Percentiles rank a stretch among this genome's conserved stretches.
Evolutionary conservation across 2,329 filamentous ascomycete genomes (phyloP).

Genomic region (Trichoderma sp.): DNA sequence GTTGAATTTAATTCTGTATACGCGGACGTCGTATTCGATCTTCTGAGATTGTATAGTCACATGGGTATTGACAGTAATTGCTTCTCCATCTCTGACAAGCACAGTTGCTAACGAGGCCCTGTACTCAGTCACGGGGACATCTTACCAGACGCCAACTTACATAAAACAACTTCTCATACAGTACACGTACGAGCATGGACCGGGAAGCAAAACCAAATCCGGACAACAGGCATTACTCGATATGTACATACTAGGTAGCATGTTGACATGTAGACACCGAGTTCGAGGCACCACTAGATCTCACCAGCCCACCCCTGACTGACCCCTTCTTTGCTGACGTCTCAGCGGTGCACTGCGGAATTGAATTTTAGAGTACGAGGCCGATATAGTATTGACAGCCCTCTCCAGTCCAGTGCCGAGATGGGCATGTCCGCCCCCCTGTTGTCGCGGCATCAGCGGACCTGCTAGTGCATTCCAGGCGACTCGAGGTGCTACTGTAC

Average conservation of each 20-base stretch:
- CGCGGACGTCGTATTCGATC: no score
- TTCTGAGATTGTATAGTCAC: no score
- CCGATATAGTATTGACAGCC: no score
- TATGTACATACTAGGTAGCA: neutral
- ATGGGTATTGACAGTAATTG: no score
- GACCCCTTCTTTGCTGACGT: neutral
- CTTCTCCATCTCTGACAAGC: neutral
- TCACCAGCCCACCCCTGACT: neutral
- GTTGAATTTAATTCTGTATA: neutral
- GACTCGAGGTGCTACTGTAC: neutral
- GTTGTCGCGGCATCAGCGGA: conserved; percentile 5
- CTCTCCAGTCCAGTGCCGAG: conserved; percentile 4
- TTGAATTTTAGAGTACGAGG: neutral
- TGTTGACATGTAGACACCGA: neutral
- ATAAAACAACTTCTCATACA: conserved; percentile 1
- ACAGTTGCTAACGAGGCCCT: neutral
- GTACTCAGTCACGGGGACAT: neutral
- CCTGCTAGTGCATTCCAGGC: neutral
- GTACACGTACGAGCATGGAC: neutral
- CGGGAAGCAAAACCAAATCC: neutral
- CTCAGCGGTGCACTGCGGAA: neutral
- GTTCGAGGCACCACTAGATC: neutral
- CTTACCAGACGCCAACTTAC: neutral
- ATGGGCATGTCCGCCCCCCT: conserved; percentile 2
- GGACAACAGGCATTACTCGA: neutral